Percentiles rank a stretch among this genome's conserved stretches.
Evolutionary conservation across 2,329 filamentous ascomycete genomes (phyloP).

Genomic region (Sporothrix phasma): DNA sequence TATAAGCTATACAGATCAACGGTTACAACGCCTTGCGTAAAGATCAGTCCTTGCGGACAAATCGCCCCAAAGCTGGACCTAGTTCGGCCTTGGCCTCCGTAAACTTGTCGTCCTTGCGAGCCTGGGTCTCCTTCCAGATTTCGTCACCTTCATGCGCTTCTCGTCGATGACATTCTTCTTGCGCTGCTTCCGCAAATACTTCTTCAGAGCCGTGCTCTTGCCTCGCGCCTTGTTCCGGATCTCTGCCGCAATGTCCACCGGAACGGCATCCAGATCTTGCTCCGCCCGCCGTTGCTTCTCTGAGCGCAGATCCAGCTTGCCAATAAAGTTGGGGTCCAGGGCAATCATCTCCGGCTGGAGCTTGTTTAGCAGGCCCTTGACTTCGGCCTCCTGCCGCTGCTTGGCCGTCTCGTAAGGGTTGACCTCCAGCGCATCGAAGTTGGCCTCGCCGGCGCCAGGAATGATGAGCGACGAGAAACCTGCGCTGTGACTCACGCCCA

Average conservation of each 20-base stretch:
- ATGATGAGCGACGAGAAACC: conserved; percentile 88
- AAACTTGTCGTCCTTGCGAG: conserved; percentile 52
- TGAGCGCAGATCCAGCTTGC: conserved; percentile 72
- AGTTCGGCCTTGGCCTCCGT: conserved; percentile 61
- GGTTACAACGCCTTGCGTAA: too few species aligned
- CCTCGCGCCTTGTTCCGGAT: conserved; percentile 63
- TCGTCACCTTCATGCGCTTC: conserved; percentile 82
- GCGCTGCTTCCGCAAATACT: conserved; percentile 84
- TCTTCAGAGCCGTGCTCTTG: conserved; percentile 79
- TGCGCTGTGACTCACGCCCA: conserved; percentile 66
- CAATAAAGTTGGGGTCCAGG: conserved; percentile 83
- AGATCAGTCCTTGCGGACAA: conserved; percentile 60
- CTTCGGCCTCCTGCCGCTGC: conserved; percentile 86
- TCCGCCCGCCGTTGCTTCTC: conserved; percentile 68
- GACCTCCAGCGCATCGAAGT: conserved; percentile 85
- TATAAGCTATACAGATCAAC: neutral
- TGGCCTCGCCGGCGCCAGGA: conserved; percentile 91
- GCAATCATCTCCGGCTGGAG: conserved; percentile 95
- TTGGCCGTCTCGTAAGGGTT: conserved; percentile 94
- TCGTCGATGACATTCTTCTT: conserved; percentile 94
- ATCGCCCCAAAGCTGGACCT: conserved; percentile 77
- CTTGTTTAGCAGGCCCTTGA: conserved; percentile 85
- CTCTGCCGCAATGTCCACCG: conserved; percentile 46
- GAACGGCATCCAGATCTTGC: conserved; percentile 65
- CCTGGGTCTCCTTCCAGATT: conserved; percentile 62